These are phyloP conservation scores for Gossypium davidsonii DNA, from an alignment of 441 rosid genomes.

Conservation along the genomic window DNA sequence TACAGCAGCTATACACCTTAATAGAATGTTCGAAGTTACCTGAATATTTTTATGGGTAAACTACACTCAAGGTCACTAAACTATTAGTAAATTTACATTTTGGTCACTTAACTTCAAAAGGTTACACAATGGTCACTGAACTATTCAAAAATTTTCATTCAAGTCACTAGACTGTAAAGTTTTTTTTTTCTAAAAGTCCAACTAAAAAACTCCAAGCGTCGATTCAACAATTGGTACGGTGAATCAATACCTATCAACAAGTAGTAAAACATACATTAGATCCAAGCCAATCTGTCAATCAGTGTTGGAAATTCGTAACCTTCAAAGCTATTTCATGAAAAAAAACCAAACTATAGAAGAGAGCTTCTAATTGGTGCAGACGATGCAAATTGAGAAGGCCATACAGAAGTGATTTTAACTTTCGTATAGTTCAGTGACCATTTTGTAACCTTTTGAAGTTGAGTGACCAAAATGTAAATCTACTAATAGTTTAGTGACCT, in stretches of 20 bases:
- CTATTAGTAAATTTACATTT: no score
- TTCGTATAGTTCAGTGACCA: not conserved
- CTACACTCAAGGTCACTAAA: no score
- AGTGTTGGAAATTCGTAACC: not conserved
- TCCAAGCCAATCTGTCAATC: not conserved
- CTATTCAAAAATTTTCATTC: no score
- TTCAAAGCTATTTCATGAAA: not conserved
- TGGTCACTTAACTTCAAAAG: no score
- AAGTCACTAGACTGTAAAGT: no score
- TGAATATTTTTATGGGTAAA: not conserved
- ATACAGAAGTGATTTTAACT: not conserved
- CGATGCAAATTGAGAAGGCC: not conserved
- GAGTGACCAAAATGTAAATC: not conserved
- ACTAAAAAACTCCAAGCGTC: not conserved
- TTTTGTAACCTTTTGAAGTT: not conserved
- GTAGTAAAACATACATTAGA: not conserved
- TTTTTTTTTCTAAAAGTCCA: no score
- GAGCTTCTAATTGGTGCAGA: not conserved
- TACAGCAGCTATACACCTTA: not conserved
- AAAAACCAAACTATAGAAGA: not conserved
- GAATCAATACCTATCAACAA: not conserved
- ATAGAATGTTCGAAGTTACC: not conserved
- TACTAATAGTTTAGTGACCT: not conserved
- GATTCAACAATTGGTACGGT: not conserved
- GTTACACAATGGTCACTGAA: no score